Evolutionary conservation across 805 yeast genomes (phyloP).

Genomic region (Schwanniomyces occidentalis): DNA sequence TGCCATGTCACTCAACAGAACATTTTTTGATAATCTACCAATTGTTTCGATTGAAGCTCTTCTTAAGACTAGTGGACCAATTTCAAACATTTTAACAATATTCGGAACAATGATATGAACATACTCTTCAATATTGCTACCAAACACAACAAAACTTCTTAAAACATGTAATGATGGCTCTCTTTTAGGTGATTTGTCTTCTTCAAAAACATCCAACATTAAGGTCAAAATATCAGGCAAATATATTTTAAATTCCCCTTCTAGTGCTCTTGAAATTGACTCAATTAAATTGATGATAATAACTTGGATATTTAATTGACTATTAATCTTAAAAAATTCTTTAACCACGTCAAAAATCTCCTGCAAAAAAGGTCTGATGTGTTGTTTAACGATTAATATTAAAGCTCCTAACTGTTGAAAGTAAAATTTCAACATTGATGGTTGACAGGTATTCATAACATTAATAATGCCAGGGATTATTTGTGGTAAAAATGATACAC

Average conservation of each 20-base stretch:
- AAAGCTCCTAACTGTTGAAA: slow-evolving; percentile 85
- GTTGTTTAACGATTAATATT: slow-evolving; percentile 81
- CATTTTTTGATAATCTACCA: slow-evolving; percentile 74
- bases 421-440: slow-evolving; percentile 78
- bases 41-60: slow-evolving; percentile 78
- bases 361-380: slow-evolving; percentile 78
- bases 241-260: slow-evolving; percentile 87
- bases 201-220: slow-evolving; percentile 73
- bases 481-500: slow-evolving; percentile 85
- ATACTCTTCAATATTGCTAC: slow-evolving; percentile 84
- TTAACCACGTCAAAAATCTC: slow-evolving; percentile 74
- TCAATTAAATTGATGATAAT: slow-evolving; percentile 81
- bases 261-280: slow-evolving; percentile 79
- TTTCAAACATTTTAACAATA: slow-evolving; percentile 77
- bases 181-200: slow-evolving; percentile 61
- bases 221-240: slow-evolving; percentile 76
- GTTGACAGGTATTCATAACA: slow-evolving; percentile 82
- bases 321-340: slow-evolving; percentile 59
- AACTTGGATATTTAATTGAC: slow-evolving; percentile 62
- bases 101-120: slow-evolving; percentile 86
- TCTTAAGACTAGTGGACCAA: slow-evolving; percentile 58
- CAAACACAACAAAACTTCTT: slow-evolving; percentile 82
- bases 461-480: slow-evolving; percentile 84
- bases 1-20: slow-evolving; percentile 81
- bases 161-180: slow-evolving; percentile 71